Evolutionary conservation across 2,329 filamentous ascomycete genomes (phyloP).

Genomic region (Pseudonectria foliicola): DNA sequence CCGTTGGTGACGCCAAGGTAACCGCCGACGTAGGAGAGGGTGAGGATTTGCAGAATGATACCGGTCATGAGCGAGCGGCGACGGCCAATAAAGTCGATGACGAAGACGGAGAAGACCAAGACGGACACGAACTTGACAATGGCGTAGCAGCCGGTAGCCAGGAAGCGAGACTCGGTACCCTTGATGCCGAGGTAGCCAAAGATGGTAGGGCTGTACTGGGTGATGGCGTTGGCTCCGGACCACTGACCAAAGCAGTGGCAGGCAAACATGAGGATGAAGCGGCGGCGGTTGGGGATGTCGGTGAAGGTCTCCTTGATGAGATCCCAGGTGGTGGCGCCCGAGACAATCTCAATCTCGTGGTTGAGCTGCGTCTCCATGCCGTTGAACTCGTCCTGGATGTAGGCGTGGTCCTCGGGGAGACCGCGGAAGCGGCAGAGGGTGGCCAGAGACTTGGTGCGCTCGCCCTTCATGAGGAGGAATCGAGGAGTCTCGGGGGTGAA

Average conservation of each 20-base stretch:
- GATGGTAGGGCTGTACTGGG: slow-evolving; percentile 22
- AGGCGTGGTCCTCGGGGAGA: slow-evolving; percentile 21
- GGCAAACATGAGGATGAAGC: slow-evolving; percentile 25
- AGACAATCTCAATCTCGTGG: slow-evolving; percentile 27
- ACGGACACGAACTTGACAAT: slow-evolving; percentile 24
- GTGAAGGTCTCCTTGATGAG: slow-evolving; percentile 28
- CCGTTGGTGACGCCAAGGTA: slow-evolving; percentile 25
- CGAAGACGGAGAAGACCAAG: slow-evolving; percentile 20
- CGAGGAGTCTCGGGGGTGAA: slow-evolving; percentile 22
- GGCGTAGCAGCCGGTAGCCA: slow-evolving; percentile 20
- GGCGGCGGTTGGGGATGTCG: slow-evolving; percentile 18
- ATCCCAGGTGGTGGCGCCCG: slow-evolving; percentile 23
- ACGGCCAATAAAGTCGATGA: slow-evolving; percentile 24
- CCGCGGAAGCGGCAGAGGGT: slow-evolving; percentile 15
- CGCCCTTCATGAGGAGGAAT: slow-evolving; percentile 17
- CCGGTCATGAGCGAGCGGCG: slow-evolving; percentile 28
- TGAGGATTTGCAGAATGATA: slow-evolving; percentile 25
- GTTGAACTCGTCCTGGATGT: slow-evolving; percentile 19
- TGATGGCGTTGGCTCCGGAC: slow-evolving; percentile 24
- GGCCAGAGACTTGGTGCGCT: slow-evolving; percentile 10
- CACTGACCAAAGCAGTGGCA: slow-evolving; percentile 22
- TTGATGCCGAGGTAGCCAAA: slow-evolving; percentile 22
- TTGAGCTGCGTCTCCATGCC: slow-evolving; percentile 26
- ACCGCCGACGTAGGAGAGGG: slow-evolving; percentile 21
- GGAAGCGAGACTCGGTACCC: slow-evolving; percentile 16